Evolutionary conservation across 345 rosid genomes (phyloP).

Genomic region (Turritis glabra): DNA sequence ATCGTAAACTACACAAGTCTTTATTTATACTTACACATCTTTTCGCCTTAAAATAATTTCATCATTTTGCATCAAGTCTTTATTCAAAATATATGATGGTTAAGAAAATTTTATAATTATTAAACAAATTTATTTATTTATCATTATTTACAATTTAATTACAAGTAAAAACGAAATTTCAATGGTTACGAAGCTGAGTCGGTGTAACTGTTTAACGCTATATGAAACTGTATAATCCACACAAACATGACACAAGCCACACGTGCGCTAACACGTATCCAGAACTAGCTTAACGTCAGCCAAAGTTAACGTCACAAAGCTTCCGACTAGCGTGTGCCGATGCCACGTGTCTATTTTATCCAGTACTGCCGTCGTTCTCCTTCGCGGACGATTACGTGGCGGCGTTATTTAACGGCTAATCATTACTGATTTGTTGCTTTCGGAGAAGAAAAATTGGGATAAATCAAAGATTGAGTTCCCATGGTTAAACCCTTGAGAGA

Average conservation of each 20-base stretch:
- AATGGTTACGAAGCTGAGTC: not conserved
- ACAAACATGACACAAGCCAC: not conserved
- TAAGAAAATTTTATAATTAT: too few species aligned
- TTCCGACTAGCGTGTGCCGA: conserved; percentile 5
- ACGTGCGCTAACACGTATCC: conserved; percentile 20
- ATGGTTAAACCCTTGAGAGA: not conserved
- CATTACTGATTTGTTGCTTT: conserved; percentile 28
- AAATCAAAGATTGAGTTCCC: not conserved
- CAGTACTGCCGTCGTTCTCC: conserved; percentile 22
- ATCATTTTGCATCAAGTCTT: not conserved
- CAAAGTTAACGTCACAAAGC: conserved; percentile 9
- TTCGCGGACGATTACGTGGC: conserved; percentile 31
- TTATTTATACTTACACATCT: conserved; percentile 16
- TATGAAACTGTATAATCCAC: not conserved
- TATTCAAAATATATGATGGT: too few species aligned
- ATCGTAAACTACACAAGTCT: conserved; percentile 16
- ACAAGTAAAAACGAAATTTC: too few species aligned
- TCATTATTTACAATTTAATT: too few species aligned
- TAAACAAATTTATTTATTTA: too few species aligned
- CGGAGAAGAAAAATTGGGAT: conserved; percentile 21
- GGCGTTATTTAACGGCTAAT: conserved; percentile 30
- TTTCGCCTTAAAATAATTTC: not conserved
- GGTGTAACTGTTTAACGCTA: conserved; percentile 2
- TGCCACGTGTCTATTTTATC: conserved; percentile 17
- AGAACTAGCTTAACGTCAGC: conserved; percentile 11